phyloP scores from a whole-genome alignment of 2,329 filamentous ascomycete genomes.

The Apiospora sp. region DNA sequence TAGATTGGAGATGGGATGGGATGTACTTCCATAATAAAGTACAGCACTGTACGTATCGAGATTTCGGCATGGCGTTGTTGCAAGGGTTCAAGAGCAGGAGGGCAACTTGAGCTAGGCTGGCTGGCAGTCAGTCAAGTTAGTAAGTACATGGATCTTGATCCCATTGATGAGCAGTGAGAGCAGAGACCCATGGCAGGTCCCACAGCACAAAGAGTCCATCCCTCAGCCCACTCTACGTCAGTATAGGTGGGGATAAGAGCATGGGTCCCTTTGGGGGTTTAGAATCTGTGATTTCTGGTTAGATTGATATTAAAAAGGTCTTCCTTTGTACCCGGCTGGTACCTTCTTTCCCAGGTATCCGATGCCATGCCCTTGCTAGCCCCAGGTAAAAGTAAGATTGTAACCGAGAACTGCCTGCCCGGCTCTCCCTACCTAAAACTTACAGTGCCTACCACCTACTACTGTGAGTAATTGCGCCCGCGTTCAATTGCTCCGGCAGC shows the following conservation, averaged over 20 bases:
- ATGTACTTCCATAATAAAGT: not conserved
- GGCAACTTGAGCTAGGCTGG: not conserved
- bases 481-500: not conserved
- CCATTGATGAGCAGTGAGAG: conserved; percentile 21
- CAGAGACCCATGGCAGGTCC: not conserved
- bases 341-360: not conserved
- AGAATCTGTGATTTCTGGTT: conserved; percentile 13
- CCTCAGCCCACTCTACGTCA: conserved; percentile 24
- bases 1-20: conserved; percentile 9
- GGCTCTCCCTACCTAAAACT: not conserved
- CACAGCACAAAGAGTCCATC: not conserved
- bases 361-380: not conserved
- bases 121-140: not conserved
- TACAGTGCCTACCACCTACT: not conserved
- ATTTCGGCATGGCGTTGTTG: conserved; percentile 23
- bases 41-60: conserved; percentile 20
- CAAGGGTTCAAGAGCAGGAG: conserved; percentile 1
- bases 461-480: not conserved
- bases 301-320: not conserved
- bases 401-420: conserved; percentile 8
- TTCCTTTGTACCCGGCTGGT: not conserved
- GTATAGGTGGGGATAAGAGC: conserved; percentile 20
- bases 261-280: conserved; percentile 20
- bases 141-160: conserved; percentile 23
- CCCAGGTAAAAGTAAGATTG: conserved; percentile 6